A percentile compares a stretch with the other conserved stretches of the same genome.
Evolutionary conservation across 78 protist species (phyloP).

Genomic region (Protostelium mycophagum): DNA sequence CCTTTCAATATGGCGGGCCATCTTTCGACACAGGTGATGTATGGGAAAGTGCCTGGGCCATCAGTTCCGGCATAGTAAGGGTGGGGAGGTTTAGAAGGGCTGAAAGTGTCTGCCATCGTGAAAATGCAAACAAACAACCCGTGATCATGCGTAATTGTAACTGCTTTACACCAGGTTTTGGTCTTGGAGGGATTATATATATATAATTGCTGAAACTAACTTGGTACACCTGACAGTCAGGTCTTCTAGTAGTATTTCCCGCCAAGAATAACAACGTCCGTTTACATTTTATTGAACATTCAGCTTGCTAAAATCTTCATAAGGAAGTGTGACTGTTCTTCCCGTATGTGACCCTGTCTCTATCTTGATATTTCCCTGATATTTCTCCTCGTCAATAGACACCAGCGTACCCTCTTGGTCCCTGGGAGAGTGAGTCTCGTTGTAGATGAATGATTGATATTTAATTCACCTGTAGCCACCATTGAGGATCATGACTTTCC

Average conservation of each 20-base stretch:
- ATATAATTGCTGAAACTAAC: too few species aligned
- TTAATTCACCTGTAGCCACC: neutral
- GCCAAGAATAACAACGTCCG: too few species aligned
- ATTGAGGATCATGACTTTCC: neutral
- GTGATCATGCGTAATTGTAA: too few species aligned
- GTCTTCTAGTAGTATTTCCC: too few species aligned
- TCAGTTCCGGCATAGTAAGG: neutral
- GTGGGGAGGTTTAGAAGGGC: neutral
- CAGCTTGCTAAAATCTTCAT: neutral
- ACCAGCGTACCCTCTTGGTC: neutral
- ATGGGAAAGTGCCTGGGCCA: neutral
- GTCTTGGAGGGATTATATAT: too few species aligned
- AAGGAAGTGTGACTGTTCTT: neutral
- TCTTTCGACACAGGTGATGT: neutral
- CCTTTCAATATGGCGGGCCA: neutral
- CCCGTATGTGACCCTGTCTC: neutral
- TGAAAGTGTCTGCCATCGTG: too few species aligned
- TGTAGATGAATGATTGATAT: too few species aligned
- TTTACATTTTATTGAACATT: neutral
- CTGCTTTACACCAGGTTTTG: too few species aligned
- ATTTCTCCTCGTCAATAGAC: neutral
- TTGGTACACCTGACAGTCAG: too few species aligned
- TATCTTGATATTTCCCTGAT: neutral
- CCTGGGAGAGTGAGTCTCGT: too few species aligned
- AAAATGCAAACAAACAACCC: too few species aligned